Conservation (phyloP, 768 basidiomycete genomes). For the Russula sp. region DNA sequence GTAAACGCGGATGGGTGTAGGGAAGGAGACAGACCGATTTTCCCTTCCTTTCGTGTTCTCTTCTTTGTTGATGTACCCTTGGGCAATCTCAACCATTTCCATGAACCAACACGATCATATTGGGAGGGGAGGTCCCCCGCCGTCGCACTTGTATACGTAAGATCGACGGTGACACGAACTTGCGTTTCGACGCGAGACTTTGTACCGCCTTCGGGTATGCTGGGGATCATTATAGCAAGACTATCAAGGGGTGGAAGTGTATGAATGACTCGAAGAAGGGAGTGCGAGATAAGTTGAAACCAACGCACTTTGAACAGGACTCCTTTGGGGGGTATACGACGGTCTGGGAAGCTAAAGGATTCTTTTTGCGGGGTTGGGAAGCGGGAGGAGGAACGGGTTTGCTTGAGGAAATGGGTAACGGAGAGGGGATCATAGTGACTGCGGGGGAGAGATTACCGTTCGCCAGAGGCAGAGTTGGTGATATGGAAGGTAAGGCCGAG, state of each 20-base stretch:
- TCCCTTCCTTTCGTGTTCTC: constrained; percentile 75
- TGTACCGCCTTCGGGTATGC: constrained; percentile 72
- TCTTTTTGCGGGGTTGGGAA: constrained; percentile 47
- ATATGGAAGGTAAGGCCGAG: not conserved
- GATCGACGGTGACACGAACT: constrained; percentile 75
- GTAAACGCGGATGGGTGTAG: not conserved
- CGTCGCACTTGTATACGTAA: constrained; percentile 58
- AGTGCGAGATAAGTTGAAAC: not conserved
- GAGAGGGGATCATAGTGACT: constrained; percentile 21
- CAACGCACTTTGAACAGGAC: constrained; percentile 63
- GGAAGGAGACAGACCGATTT: constrained; percentile 50
- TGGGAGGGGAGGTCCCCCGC: constrained; percentile 47
- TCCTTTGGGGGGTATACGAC: constrained; percentile 70
- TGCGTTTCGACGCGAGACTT: constrained; percentile 96
- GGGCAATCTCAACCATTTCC: constrained; percentile 82
- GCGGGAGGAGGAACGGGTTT: constrained; percentile 65
- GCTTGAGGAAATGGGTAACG: constrained; percentile 38
- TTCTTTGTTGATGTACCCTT: constrained; percentile 78
- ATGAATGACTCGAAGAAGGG: not conserved
- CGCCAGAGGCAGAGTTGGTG: not conserved
- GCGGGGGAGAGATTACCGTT: not conserved
- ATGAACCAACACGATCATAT: constrained; percentile 80
- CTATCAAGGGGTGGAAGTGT: constrained; percentile 31
- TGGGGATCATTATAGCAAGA: constrained; percentile 75
- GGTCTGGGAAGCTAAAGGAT: constrained; percentile 44